Conservation (phyloP, 1,284 basidiomycete species). For the Polyporus tsugae region DNA sequence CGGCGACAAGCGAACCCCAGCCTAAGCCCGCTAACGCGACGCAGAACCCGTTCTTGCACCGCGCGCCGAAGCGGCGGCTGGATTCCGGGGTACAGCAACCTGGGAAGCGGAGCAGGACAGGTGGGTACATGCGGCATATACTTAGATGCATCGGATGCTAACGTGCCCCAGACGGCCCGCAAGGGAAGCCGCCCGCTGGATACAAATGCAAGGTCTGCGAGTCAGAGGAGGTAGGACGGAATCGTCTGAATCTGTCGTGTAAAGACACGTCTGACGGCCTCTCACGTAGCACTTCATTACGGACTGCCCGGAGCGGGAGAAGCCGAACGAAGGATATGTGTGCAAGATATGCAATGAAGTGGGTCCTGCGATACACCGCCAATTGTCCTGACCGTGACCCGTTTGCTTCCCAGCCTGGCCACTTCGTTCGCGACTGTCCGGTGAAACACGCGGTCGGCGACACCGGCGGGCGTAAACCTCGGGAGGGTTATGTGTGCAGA, state of each 20-base stretch:
- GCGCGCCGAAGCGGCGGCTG: constrained; percentile 60
- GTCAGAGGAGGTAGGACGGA: constrained; percentile 66
- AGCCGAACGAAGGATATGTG: constrained; percentile 85
- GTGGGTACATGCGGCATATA: constrained; percentile 46
- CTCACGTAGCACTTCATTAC: constrained; percentile 75
- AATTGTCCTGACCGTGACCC: not conserved
- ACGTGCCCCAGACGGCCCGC: constrained; percentile 46
- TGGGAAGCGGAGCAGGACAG: constrained; percentile 61
- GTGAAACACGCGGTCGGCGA: constrained; percentile 77
- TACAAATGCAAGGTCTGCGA: constrained; percentile 84
- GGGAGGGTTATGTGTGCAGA: constrained; percentile 85
- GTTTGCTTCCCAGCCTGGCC: constrained; percentile 64
- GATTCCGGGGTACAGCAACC: constrained; percentile 57
- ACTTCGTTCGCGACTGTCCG: constrained; percentile 89
- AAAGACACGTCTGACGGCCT: constrained; percentile 9
- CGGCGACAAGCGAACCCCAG: constrained; percentile 41
- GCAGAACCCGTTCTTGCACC: constrained; percentile 71
- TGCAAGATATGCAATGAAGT: constrained; percentile 83
- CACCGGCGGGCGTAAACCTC: constrained; percentile 81
- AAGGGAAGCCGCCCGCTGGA: constrained; percentile 68
- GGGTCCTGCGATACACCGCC: constrained; percentile 23
- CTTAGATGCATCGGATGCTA: not conserved
- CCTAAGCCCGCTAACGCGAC: constrained; percentile 73
- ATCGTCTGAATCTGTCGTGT: not conserved
- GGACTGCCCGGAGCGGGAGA: constrained; percentile 75